Evolutionary conservation across 2,329 filamentous ascomycete species (phyloP).

Genomic region (Pyricularia sp.): DNA sequence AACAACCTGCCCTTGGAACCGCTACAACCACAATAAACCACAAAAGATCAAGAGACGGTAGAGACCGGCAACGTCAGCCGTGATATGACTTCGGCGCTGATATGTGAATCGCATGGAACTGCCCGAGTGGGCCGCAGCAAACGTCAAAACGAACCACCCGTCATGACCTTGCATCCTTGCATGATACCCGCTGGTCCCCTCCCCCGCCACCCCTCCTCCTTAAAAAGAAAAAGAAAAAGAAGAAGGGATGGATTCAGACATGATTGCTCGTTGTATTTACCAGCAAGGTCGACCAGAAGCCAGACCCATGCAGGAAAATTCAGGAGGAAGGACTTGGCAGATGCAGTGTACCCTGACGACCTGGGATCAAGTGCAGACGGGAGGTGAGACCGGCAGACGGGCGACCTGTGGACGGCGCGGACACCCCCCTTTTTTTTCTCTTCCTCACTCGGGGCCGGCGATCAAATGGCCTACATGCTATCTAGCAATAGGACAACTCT

Average conservation of each 20-base stretch:
- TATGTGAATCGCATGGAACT: not conserved
- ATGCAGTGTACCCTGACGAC: not conserved
- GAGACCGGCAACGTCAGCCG: not conserved
- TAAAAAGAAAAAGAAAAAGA: not conserved
- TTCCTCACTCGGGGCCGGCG: no score
- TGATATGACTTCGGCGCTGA: not conserved
- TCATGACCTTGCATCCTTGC: not conserved
- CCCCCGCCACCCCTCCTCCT: not conserved
- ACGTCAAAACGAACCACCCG: not conserved
- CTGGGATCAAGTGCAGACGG: not conserved
- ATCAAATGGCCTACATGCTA: not conserved
- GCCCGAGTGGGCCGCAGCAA: not conserved
- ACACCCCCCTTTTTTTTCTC: not conserved
- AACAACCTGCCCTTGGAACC: not conserved
- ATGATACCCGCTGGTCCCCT: no score
- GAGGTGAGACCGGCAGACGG: not conserved
- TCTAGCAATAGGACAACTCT: not conserved
- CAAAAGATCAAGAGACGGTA: not conserved
- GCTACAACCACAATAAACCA: not conserved
- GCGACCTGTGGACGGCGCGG: not conserved
- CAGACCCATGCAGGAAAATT: not conserved
- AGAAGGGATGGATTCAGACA: not conserved
- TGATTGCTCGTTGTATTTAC: not conserved
- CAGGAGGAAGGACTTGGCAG: not conserved
- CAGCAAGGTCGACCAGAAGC: not conserved